Percentiles rank a stretch among this genome's conserved stretches.
Conservation (phyloP, 805 yeast genomes). For the Ogataea trehaloabstinens region DNA sequence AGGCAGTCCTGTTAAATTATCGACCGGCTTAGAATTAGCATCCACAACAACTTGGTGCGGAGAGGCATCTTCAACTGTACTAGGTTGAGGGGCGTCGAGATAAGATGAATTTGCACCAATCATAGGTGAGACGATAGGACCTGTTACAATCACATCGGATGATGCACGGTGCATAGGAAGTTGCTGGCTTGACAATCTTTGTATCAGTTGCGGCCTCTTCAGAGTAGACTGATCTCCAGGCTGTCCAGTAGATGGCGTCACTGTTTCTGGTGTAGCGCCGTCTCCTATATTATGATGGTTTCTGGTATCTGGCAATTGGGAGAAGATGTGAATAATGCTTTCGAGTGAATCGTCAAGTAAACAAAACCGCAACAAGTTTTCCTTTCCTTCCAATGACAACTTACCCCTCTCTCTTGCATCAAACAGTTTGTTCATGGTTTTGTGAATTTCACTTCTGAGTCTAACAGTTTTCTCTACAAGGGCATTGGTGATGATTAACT, state of each 20-base stretch:
- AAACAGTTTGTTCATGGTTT: slow-evolving; percentile 49
- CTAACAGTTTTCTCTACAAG: slow-evolving; percentile 50
- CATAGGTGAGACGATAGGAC: slow-evolving; percentile 51
- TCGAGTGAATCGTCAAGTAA: slow-evolving; percentile 53
- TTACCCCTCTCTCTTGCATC: slow-evolving; percentile 43
- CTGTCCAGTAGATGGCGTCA: neutral
- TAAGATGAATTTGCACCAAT: slow-evolving; percentile 25
- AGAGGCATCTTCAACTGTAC: slow-evolving; percentile 25
- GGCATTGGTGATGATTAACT: slow-evolving; percentile 47
- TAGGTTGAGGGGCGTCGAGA: slow-evolving; percentile 9
- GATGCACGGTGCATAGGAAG: slow-evolving; percentile 47
- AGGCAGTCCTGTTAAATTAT: slow-evolving; percentile 69
- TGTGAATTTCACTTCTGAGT: slow-evolving; percentile 50
- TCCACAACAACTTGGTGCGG: slow-evolving; percentile 78
- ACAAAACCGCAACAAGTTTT: slow-evolving; percentile 51
- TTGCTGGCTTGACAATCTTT: slow-evolving; percentile 37
- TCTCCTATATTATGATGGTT: slow-evolving; percentile 2
- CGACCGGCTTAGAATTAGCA: slow-evolving; percentile 58
- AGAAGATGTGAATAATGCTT: slow-evolving; percentile 47
- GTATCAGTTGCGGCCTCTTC: slow-evolving; percentile 26
- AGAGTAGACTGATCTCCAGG: slow-evolving; percentile 6
- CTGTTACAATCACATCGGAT: slow-evolving; percentile 48
- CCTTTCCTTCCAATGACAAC: slow-evolving; percentile 54
- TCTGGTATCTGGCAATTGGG: slow-evolving; percentile 15
- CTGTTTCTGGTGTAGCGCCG: neutral